Evolutionary conservation across 129 eudicot genomes (phyloP), one percentile per base, ranked within the genome.

Genomic region (Flaveria ramosissima): DNA sequence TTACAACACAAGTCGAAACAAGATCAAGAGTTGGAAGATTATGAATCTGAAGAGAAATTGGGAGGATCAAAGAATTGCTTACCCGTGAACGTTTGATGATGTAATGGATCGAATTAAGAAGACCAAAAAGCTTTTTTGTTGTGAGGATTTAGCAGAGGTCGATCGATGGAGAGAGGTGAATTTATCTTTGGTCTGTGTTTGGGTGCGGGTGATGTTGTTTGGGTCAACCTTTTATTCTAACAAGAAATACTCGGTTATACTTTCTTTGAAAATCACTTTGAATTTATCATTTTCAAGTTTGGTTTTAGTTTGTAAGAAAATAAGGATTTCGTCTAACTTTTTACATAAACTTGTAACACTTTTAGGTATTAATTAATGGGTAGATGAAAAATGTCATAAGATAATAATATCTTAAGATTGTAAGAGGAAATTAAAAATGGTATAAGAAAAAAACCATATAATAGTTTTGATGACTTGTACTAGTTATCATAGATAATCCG

Each of bases 161-260:
- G 48, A 45, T 24, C 26, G 12, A 68, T 51, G 70, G 70, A 60
- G 53, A 70, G 71, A 42, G 79, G 62, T 19, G 55, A 60, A 19
- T 46, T 78, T 59, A 14, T 70, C 41, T 70, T 61, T 46, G 70
- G 82, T 51, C 13, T 79, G 47, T 79, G 67, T 71, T 62, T 60
- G 72, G 67, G 74, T 71, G 77, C 65, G 65, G 70, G 53, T 78
- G 72, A 63, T 42, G 71, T 79, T 71, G 68, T 47, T 72, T 39
- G 67, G 45, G 78, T 72, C 73, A 52, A 16, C 59, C 59, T 52
- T 52, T 52, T 52, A 52, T 52, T 52, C 59, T 52, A 52, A 16
- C 21, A n/a, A 48, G 48, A 45, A 12, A 48, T 48, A 48, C 53
- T 11, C 53, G 53, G 8, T 52, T 52, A 52, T 52, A 52, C 21